Evolutionary conservation across 2,329 filamentous ascomycete species (phyloP).

Genomic region (Colletotrichum theobromicola): DNA sequence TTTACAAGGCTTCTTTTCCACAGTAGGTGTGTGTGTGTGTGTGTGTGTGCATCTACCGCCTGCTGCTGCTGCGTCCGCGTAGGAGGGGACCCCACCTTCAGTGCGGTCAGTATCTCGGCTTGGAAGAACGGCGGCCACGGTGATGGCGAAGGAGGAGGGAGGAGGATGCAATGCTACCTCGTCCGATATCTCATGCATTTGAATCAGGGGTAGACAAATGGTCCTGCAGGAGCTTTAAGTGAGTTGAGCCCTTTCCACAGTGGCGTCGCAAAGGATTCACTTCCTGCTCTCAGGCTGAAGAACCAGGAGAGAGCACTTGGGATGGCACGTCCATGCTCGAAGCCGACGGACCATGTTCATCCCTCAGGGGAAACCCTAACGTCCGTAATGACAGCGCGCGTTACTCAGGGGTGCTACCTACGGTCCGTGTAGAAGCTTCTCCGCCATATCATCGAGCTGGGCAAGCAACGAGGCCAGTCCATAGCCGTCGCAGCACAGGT

Average conservation of each 20-base stretch:
- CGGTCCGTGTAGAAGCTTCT: not conserved
- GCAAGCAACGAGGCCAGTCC: not conserved
- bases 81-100: not conserved
- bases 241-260: not conserved
- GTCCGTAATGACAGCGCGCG: not conserved
- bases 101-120: not conserved
- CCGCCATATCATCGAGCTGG: not conserved
- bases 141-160: not conserved
- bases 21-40: not conserved
- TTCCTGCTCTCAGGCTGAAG: not conserved
- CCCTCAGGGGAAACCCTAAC: not conserved
- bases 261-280: not conserved
- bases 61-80: not conserved
- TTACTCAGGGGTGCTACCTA: not conserved
- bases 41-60: not conserved
- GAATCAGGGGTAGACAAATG: constrained; percentile 10
- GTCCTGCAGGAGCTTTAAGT: constrained; percentile 8
- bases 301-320: not conserved
- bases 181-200: constrained; percentile 5
- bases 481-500: not conserved
- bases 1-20: not conserved
- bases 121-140: not conserved
- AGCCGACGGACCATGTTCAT: constrained; percentile 2
- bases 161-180: constrained; percentile 13
- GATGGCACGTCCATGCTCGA: not conserved